Base-by-base conservation (phyloP, 2,329 filamentous ascomycete species). In the Fusarium proliferatum region DNA sequence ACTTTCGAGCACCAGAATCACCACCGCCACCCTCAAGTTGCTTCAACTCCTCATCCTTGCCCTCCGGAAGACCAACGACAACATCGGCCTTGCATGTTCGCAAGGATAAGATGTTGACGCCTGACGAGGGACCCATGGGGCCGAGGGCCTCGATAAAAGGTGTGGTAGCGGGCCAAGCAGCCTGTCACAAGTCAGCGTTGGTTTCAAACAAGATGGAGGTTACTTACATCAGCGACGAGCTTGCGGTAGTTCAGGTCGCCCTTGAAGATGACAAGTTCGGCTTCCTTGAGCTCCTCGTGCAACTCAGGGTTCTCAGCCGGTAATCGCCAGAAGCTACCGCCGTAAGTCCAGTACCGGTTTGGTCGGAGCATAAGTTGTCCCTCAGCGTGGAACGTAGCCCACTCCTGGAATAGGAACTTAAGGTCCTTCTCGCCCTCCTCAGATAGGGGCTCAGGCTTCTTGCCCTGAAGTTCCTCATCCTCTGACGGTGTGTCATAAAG, bases 221-320 rank as follows among this genome's bases (percentile, higher is more conserved):
- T 28, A 69, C 92, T 85, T 84, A 96, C 94, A 86, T 99, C 96
- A 55, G 90, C 93, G 36, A 93, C 95, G 74, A 99, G 83, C 83
- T 99, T 99, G 69, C 96, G 88, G 83, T 98, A 99, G 84, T 99
- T 99, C 76, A 99, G 82, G 80, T 99, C 96, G 6, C 96, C 96
- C 86, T 99, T 99, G 87, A 98, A 98, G 63, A 99, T 91, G 17
- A 97, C 94, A 23, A 99, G 86, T 81, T 97, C 94, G 74, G 93
- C 94, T 69, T 90, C 84, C 85, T 95, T 92, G 63, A 99, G 84
- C 79, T 98, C 96, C 11, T 93, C 88, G 59, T 90, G 88, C 17
- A 99, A 84, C 34, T 88, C 87, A 6, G 90, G 88, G 3, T 91
- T 93, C 30, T 90, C 86, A 19, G 86, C 82, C 0, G 95, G 95